Conservation (phyloP, 2,329 filamentous ascomycete genomes). For the Penicillium sp. region DNA sequence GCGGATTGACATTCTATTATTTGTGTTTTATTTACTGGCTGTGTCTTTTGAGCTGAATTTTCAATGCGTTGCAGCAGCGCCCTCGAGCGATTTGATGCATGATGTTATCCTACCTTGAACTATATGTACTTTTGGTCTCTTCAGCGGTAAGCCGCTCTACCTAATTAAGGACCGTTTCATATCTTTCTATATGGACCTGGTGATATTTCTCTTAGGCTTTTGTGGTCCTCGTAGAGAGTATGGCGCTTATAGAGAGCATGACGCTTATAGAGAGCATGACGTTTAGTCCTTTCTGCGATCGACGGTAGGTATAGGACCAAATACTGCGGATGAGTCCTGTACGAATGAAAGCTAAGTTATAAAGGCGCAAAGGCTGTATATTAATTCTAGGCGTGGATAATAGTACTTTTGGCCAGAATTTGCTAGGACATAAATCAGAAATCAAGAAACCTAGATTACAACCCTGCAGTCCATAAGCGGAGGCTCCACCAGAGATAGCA, state of each 20-base stretch:
- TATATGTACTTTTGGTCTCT: neutral
- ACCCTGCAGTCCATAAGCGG: neutral
- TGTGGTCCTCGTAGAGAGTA: neutral
- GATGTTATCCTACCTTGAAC: neutral
- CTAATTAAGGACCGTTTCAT: neutral
- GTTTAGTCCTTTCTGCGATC: neutral
- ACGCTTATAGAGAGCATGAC: neutral
- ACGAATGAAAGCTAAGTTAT: neutral
- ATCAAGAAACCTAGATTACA: neutral
- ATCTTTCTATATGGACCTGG: neutral
- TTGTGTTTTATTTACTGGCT: neutral
- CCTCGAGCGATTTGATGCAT: constrained; percentile 5
- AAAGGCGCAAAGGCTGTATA: neutral
- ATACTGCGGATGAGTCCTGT: neutral
- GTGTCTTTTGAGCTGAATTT: neutral
- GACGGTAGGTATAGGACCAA: neutral
- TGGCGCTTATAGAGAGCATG: neutral
- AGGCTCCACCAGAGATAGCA: neutral
- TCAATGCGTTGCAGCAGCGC: neutral
- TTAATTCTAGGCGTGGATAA: neutral
- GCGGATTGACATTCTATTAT: constrained; percentile 4
- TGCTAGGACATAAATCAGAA: neutral
- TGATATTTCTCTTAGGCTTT: neutral
- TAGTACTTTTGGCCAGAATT: neutral
- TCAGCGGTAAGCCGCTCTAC: neutral